phyloP scores from a whole-genome alignment of 805 yeast genomes.

The Sugiyamaella qingdaonensis region DNA sequence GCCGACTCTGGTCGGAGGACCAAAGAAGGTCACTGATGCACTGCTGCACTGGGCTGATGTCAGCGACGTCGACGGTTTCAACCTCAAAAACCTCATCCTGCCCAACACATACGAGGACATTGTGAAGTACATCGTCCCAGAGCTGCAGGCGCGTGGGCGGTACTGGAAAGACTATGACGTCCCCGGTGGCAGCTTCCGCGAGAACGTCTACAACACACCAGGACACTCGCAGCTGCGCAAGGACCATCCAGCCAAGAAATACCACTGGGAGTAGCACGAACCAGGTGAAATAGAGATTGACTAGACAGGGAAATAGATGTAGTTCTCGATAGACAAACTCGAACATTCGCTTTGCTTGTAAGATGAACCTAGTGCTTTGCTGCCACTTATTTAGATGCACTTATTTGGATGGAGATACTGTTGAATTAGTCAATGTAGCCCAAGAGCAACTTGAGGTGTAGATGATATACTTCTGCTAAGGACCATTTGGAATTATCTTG shows the following conservation, averaged over 20 bases:
- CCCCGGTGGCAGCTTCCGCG: constrained; percentile 36
- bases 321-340: too few relatives aligned
- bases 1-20: constrained; percentile 35
- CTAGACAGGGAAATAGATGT: too few relatives aligned
- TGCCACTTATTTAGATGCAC: too few relatives aligned
- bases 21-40: constrained; percentile 39
- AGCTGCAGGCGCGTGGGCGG: constrained; percentile 34
- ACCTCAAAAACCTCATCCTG: constrained; percentile 37
- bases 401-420: too few relatives aligned
- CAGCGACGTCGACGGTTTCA: constrained; percentile 43
- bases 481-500: too few relatives aligned
- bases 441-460: too few relatives aligned
- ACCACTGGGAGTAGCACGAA: constrained; percentile 1
- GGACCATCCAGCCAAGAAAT: constrained; percentile 19
- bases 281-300: background rate
- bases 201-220: constrained; percentile 26
- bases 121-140: constrained; percentile 38
- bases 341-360: too few relatives aligned
- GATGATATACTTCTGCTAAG: too few relatives aligned
- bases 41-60: constrained; percentile 39
- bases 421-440: too few relatives aligned
- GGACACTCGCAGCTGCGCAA: constrained; percentile 14
- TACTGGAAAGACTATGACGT: constrained; percentile 38
- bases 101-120: constrained; percentile 39
- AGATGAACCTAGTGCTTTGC: too few relatives aligned